These are phyloP conservation scores for Paracorniculantispora psalliotae DNA, from an alignment of 2,329 filamentous ascomycete species.

Conservation along the genomic window DNA sequence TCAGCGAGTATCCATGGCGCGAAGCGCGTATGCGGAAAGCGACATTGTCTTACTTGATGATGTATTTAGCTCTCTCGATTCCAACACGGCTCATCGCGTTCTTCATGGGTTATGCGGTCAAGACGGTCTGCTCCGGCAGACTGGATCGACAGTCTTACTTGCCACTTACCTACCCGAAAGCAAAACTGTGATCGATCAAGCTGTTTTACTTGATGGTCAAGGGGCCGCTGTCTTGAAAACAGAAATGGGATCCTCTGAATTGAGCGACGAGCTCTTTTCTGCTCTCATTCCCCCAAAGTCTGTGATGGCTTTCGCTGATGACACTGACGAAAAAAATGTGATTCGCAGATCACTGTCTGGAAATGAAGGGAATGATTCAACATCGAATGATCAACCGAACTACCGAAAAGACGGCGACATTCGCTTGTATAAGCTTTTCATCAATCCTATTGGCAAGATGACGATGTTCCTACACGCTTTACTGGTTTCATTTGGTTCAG, in stretches of 20 bases:
- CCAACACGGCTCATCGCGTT: neutral
- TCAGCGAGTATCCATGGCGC: slow-evolving; percentile 6
- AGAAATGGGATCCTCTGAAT: too few species aligned
- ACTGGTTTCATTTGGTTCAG: neutral
- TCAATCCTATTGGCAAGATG: neutral
- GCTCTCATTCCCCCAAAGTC: too few species aligned
- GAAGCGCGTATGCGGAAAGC: slow-evolving; percentile 9
- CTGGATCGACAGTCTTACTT: neutral
- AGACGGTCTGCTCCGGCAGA: neutral
- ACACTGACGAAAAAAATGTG: neutral
- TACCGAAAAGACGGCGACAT: neutral
- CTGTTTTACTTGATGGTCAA: neutral
- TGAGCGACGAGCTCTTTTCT: neutral
- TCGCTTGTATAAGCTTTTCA: neutral
- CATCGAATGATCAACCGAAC: neutral
- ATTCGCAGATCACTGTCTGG: neutral
- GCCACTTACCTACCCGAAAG: neutral
- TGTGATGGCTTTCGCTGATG: too few species aligned
- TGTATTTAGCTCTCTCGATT: slow-evolving; percentile 15
- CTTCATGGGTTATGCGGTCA: neutral
- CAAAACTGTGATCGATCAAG: neutral
- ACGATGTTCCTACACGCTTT: neutral
- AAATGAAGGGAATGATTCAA: neutral
- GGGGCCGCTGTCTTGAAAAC: too few species aligned
- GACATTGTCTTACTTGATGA: slow-evolving; percentile 13